phyloP scores from a whole-genome alignment of 331 rosid species.

The Pyracantha coccinea region DNA sequence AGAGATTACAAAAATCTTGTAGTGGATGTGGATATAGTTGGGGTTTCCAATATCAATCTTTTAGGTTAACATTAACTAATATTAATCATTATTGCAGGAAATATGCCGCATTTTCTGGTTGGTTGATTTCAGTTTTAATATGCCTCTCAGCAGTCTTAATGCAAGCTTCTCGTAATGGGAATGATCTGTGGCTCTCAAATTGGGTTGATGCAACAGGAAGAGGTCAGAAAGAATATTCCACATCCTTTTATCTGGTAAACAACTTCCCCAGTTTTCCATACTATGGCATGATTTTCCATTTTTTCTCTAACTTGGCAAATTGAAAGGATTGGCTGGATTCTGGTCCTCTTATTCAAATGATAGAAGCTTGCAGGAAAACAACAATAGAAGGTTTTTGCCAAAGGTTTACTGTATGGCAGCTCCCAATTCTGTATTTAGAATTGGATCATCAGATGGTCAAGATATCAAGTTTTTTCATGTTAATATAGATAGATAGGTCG shows the following conservation, averaged over 20 bases:
- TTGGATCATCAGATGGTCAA: not conserved
- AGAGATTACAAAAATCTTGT: not conserved
- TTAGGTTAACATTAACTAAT: not conserved
- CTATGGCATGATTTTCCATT: not conserved
- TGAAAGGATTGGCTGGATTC: not conserved
- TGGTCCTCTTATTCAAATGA: not conserved
- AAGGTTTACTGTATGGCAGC: not conserved
- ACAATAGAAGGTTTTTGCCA: not conserved
- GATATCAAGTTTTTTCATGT: not conserved
- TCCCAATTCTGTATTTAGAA: not conserved
- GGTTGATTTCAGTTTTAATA: constrained; percentile 56
- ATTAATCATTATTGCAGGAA: constrained; percentile 42
- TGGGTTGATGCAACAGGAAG: constrained; percentile 84
- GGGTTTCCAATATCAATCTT: not conserved
- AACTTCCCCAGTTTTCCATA: constrained; percentile 10
- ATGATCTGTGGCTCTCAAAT: constrained; percentile 90
- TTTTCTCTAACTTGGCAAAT: not conserved
- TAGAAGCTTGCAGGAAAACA: not conserved
- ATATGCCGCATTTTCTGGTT: constrained; percentile 73
- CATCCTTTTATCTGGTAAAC: constrained; percentile 77
- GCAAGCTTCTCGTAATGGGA: constrained; percentile 98
- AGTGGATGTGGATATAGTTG: not conserved
- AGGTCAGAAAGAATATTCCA: constrained; percentile 44
- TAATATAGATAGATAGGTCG: not conserved
- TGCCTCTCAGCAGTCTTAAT: constrained; percentile 76